phyloP scores from a whole-genome alignment of 805 yeast genomes.

The Yarrowia sp. region DNA sequence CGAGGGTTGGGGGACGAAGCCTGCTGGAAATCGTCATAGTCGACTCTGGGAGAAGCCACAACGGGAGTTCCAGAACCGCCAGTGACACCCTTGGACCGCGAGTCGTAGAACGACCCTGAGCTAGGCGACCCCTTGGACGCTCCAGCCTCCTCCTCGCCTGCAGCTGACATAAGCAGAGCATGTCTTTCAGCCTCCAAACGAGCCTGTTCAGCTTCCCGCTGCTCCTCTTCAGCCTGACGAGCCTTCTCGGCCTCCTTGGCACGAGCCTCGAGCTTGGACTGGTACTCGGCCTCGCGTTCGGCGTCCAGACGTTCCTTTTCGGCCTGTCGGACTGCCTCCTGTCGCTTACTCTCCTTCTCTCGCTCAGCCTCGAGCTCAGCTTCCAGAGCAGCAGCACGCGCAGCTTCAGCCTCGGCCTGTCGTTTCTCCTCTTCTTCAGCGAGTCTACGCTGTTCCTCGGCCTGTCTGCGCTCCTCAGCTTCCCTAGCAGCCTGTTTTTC shows the following conservation, averaged over 20 bases:
- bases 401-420: slow-evolving; percentile 1
- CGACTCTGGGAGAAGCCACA: slow-evolving; percentile 13
- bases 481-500: slow-evolving; percentile 9
- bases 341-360: neutral
- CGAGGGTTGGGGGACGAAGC: neutral
- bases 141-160: slow-evolving; percentile 1
- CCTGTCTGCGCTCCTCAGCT: neutral
- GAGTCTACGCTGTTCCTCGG: neutral
- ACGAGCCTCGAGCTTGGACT: slow-evolving; percentile 18
- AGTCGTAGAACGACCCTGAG: neutral
- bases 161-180: slow-evolving; percentile 23
- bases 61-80: neutral
- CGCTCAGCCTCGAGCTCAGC: slow-evolving; percentile 21
- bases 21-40: neutral
- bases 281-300: slow-evolving; percentile 29
- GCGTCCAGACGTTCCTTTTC: slow-evolving; percentile 21
- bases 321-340: slow-evolving; percentile 9
- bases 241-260: slow-evolving; percentile 34
- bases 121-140: neutral
- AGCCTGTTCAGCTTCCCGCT: slow-evolving; percentile 17
- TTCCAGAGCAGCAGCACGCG: slow-evolving; percentile 4
- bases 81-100: neutral
- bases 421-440: neutral
- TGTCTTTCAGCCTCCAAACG: slow-evolving; percentile 27
- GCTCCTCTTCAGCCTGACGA: slow-evolving; percentile 24